Conservation (phyloP, 805 yeast genomes). For the Hanseniaspora jakobsenii region DNA sequence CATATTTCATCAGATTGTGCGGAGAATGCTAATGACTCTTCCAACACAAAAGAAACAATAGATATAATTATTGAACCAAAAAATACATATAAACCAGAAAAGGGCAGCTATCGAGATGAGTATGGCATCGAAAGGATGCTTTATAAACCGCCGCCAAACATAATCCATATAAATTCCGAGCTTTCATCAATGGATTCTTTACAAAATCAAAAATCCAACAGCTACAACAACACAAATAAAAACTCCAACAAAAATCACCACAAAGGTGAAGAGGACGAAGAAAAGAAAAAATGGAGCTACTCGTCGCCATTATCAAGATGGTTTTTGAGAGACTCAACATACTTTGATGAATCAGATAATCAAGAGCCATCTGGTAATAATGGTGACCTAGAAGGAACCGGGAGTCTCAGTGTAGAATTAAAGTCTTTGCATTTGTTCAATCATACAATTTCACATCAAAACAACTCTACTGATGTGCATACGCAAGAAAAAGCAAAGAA, state of each 20-base stretch:
- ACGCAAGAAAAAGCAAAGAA: no score
- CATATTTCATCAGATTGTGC: no score
- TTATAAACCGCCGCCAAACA: slow-evolving; percentile 24
- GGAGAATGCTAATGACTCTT: no score
- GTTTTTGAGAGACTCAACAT: slow-evolving; percentile 26
- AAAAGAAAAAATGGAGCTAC: slow-evolving; percentile 22
- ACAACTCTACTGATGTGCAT: slow-evolving; percentile 6
- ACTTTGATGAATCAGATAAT: slow-evolving; percentile 19
- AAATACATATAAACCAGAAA: no score
- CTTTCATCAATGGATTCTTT: slow-evolving; percentile 16
- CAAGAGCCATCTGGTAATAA: no score
- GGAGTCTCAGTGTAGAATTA: slow-evolving; percentile 23
- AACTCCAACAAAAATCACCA: neutral
- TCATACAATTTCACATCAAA: slow-evolving; percentile 19
- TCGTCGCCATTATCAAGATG: slow-evolving; percentile 28
- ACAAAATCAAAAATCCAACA: slow-evolving; percentile 3
- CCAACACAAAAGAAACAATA: no score
- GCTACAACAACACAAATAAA: neutral
- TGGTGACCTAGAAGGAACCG: no score
- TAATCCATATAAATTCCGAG: slow-evolving; percentile 21
- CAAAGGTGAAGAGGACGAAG: neutral
- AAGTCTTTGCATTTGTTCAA: slow-evolving; percentile 24
- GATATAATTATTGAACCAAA: no score
- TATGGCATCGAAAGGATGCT: no score
- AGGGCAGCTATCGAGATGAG: no score